A percentile compares a stretch with the other conserved stretches of the same genome.
Conservation (phyloP, 768 basidiomycete species). For the Hypsizygus marmoreus region DNA sequence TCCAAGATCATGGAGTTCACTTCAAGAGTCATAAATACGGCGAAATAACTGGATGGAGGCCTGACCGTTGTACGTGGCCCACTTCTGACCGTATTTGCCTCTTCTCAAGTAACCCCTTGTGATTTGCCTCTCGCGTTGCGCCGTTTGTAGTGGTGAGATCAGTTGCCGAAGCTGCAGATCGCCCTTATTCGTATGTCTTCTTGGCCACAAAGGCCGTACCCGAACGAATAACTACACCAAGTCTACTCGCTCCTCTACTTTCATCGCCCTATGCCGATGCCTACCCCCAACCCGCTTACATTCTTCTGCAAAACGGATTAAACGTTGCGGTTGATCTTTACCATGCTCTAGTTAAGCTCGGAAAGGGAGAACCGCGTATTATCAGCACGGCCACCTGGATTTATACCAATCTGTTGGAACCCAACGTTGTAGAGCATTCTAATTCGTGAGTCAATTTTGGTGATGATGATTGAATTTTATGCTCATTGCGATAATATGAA, state of each 20-base stretch:
- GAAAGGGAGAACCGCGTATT: constrained; percentile 47
- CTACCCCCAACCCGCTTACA: constrained; percentile 57
- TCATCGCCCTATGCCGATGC: constrained; percentile 44
- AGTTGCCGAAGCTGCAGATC: constrained; percentile 60
- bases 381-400: constrained; percentile 60
- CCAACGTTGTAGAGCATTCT: constrained; percentile 53
- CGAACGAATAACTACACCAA: constrained; percentile 58
- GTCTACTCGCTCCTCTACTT: constrained; percentile 58
- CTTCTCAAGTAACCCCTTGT: not conserved
- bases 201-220: constrained; percentile 73
- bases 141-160: constrained; percentile 54
- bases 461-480: not conserved
- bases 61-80: constrained; percentile 55
- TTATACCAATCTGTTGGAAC: constrained; percentile 45
- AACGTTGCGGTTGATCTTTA: constrained; percentile 71
- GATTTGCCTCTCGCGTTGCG: constrained; percentile 1
- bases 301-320: constrained; percentile 72
- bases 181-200: constrained; percentile 64
- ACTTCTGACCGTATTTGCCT: not conserved
- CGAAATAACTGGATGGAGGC: constrained; percentile 56
- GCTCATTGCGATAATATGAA: too few relatives aligned
- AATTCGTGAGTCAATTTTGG: constrained; percentile 42
- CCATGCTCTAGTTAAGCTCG: constrained; percentile 44
- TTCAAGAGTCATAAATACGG: constrained; percentile 65
- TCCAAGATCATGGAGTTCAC: constrained; percentile 51